These are phyloP conservation scores for Actinomortierella ambigua DNA, from an alignment of 371 early-diverging fungal species.

Conservation along the genomic window DNA sequence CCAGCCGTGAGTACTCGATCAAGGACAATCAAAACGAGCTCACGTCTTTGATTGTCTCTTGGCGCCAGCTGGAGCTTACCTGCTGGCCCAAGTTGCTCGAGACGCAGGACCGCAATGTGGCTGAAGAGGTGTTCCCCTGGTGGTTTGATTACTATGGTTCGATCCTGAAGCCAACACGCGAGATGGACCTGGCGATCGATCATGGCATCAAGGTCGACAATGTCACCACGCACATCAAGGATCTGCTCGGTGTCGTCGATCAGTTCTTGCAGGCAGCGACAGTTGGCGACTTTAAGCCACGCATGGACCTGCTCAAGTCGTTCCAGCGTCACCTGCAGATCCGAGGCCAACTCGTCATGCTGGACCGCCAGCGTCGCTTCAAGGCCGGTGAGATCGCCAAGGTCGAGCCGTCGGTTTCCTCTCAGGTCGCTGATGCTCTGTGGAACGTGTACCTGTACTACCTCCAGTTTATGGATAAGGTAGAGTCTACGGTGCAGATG, in stretches of 20 bases:
- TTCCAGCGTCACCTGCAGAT: constrained; percentile 73
- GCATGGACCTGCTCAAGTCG: constrained; percentile 76
- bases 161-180: constrained; percentile 38
- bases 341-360: constrained; percentile 36
- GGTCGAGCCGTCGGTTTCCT: constrained; percentile 20
- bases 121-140: constrained; percentile 69
- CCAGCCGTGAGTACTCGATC: constrained; percentile 83
- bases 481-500: constrained; percentile 59
- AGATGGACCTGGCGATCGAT: constrained; percentile 41
- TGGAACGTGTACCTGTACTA: constrained; percentile 79
- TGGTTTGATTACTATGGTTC: constrained; percentile 81
- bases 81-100: constrained; percentile 90
- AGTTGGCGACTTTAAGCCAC: constrained; percentile 81
- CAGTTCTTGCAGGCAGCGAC: constrained; percentile 83
- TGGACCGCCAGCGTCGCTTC: constrained; percentile 38
- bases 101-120: constrained; percentile 75
- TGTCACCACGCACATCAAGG: constrained; percentile 46
- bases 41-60: constrained; percentile 76
- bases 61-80: constrained; percentile 92
- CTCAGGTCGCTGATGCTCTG: constrained; percentile 50
- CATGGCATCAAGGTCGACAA: constrained; percentile 23
- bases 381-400: constrained; percentile 5
- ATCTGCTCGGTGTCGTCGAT: constrained; percentile 67
- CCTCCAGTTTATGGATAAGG: constrained; percentile 67
- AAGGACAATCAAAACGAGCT: constrained; percentile 75